These are phyloP conservation scores for Sporothrix phasma DNA, from an alignment of 2,329 filamentous ascomycete genomes.

Conservation along the genomic window DNA sequence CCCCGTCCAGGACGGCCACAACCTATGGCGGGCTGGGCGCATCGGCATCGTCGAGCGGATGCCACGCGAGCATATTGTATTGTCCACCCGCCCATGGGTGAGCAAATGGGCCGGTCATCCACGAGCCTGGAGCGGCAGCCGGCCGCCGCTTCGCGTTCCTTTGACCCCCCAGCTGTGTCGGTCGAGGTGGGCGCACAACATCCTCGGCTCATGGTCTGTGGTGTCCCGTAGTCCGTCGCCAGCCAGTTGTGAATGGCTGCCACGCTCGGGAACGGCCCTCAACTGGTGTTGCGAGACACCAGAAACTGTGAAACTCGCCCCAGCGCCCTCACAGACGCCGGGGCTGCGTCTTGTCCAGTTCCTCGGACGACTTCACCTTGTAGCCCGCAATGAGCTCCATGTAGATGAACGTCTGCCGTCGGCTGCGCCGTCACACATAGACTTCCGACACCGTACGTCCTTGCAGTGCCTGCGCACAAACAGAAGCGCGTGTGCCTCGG, in stretches of 20 bases:
- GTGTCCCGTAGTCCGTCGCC: not conserved
- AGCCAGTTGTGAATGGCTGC: constrained; percentile 24
- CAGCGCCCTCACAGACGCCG: not conserved
- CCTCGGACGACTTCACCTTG: constrained; percentile 11
- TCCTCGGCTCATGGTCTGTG: not conserved
- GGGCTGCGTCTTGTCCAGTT: not conserved
- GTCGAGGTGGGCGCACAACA: too few relatives aligned
- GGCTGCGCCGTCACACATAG: constrained; percentile 20
- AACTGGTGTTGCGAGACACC: constrained; percentile 11
- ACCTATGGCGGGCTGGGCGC: constrained; percentile 2
- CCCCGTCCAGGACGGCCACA: constrained; percentile 27
- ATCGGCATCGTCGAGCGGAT: too few relatives aligned
- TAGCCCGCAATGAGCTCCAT: constrained; percentile 21
- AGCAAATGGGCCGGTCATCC: not conserved
- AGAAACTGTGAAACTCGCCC: constrained; percentile 5
- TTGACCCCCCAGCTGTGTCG: too few relatives aligned
- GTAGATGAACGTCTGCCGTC: constrained; percentile 23
- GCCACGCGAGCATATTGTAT: too few relatives aligned
- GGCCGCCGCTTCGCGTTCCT: too few relatives aligned
- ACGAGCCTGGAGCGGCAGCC: not conserved
- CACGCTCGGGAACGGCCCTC: constrained; percentile 22
- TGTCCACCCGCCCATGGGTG: not conserved
- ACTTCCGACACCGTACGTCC: constrained; percentile 19
- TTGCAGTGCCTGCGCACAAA: constrained; percentile 12
- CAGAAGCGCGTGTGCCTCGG: constrained; percentile 21